Evolutionary conservation across 192 early-diverging fungal genomes (phyloP), one percentile per base, ranked within the genome.

Genomic region (Coemansia umbellata): DNA sequence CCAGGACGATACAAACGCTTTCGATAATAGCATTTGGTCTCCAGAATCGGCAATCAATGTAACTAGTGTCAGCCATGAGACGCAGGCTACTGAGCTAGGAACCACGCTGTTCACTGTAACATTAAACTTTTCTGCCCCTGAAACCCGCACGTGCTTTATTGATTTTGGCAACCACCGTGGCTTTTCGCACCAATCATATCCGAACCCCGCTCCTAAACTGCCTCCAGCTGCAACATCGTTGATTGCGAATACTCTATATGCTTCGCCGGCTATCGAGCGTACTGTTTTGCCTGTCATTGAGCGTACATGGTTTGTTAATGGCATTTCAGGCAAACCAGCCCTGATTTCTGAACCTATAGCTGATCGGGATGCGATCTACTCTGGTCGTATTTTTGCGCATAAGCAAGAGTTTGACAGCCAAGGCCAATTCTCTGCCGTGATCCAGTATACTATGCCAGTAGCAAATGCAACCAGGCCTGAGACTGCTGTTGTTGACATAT

Each of bases 141-240:
- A 75, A 36, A 64, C 72, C 9, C 72, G 72, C 28, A 75, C 72
- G 7, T 75, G 72, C 54, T 75, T 64, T 53, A 65, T 75, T 53
- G 72, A 75, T 39, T 57, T 75, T 41, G 72, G 66, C 42, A 35
- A 30, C 15, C 72, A 64, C 53, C 60, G 31, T 8, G 61, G 66
- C 17, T 57, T 60, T 50, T 75, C 72, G 7, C 53, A 39, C 41
- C 72, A 75, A 37, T 47, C 72, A 5, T 75, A 75, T 27, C 61
- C 72, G 5, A 75, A 75, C 33, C 72, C 66, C n/a, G 44, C n/a
- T 11, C 72, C 72, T 9, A 44, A 31, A 8, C 14, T 36, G 18
- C 72, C 72, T 15, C 65, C 72, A 10, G 32, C 32, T 6, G 8
- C n/a, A 23, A n/a, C 9, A 3, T 44, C 24, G 8, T 26, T 5